Base-by-base conservation (phyloP, 768 basidiomycete species). In the Tylopilus subfusipes region DNA sequence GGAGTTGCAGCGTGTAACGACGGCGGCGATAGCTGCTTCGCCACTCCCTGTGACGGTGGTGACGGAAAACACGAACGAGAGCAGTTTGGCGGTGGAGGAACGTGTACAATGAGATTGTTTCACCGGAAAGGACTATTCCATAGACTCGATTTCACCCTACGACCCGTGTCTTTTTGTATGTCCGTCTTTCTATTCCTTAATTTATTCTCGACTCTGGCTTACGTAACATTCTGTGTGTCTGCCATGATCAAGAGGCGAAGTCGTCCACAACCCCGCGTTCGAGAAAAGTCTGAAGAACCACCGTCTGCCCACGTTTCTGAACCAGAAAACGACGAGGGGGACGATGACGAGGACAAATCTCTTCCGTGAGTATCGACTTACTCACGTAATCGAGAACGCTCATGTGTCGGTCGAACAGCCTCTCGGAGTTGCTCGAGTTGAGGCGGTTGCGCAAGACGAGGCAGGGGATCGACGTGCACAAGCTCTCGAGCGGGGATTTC, bases 391-490 rank as follows among this genome's bases (percentile, higher is more conserved):
- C 38, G n/a, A 21, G n/a, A 40, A 21, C n/a, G 46, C 46, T 33
- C 25, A 46, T 33, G 22, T 2, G 25, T n/a, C 30, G 13, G 21
- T 25, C 5, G 8, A 4, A 43, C 56, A 91, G 90, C 50, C 72
- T 96, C 25, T 82, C 88, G 58, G 93, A 96, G 50, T 79, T 98
- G 18, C 81, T 96, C 39, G 88, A 93, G 59, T 73, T 97, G 25
- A 80, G 93, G 42, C 93, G 86, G 66, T 73, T 95, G 25, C 80
- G 84, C 48, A 84, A 81, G 64, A 67, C 81, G 29, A 76, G 90
- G 52, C 82, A 85, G 64, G 96, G 95, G 2, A 97, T 98, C 48
- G 93, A 97, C 61, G 80, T 83, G 1, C 76, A 83, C 45, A 94
- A 88, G 65, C 75, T 99, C 14, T 91, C 86, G 68, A 85, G 87